Base-by-base conservation (phyloP, 2,329 filamentous ascomycete genomes). In the Stylonectria norvegica region DNA sequence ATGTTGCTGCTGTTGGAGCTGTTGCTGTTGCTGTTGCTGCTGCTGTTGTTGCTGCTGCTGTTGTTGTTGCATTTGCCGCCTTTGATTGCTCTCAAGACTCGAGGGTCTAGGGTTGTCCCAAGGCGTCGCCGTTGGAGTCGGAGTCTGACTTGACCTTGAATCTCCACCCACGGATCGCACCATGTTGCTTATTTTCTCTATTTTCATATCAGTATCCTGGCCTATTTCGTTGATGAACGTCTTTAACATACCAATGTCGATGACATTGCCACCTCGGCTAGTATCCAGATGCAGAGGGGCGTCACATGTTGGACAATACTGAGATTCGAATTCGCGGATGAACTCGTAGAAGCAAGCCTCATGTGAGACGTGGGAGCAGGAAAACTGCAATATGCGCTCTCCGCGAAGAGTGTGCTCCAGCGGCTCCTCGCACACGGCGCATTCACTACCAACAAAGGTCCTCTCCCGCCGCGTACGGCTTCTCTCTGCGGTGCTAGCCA, bases 291-390 rank as follows among this genome's bases (percentile, higher is more conserved):
- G 89, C 37, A 98, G 70, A 15, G 93, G 89, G 49, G 90, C 86
- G 71, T 95, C 86, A 67, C 93, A 98, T 50, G 87, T 86, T 19
- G 93, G 93, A 67, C 93, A 98, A 59, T 89, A 90, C 58, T 97
- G 89, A 38, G 87, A 87, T 53, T 97, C 90, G 43, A 91, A 86
- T 60, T 96, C 91, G 58, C 88, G 86, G 56, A 98, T 95, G 62
- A 94, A 96, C 66, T 98, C 93, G 69, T 97, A 97, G 63, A 98
- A 97, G 68, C 93, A 98, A 23, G 91, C 93, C 65, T 97, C 93
- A 63, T 98, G 93, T 9, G 91, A 89, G 45, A 98, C 91, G 66
- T 98, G 93, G n/a, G 84, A 80, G 67, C 93, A 98, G 5, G 90
- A 94, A 58, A 98, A 93, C 63, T 97, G 93, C 38, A 98, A 73